Base-by-base conservation (phyloP, 2,329 filamentous ascomycete genomes). In the Epichloe baconii region DNA sequence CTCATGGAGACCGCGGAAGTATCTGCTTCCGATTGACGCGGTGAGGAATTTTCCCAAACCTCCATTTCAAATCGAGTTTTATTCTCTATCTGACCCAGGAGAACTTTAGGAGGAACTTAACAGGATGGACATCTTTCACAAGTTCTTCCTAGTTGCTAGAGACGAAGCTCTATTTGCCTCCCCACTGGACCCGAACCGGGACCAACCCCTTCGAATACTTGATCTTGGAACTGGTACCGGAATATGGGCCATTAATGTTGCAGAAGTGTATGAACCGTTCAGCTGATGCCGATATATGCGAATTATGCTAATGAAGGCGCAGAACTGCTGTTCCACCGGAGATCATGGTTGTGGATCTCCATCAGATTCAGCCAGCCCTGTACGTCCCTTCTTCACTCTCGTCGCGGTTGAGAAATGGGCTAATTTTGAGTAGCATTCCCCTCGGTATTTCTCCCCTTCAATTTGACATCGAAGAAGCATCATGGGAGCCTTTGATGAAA, bases 241-340 rank as follows among this genome's bases (percentile, higher is more conserved):
- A 40, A 91, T 95, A 54, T 97, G 91, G 91, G 80, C 85, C 41
- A 86, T 94, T 59, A 85, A 91, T 58, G 85, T 95, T 69, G 85
- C 86, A 55, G 82, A 68, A 56, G 55, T 86, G 78, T 88, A 35
- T 5, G 37, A n/a, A 3, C 3, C 15, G 34, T 10, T 52, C 10
- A 15, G 8, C 11, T 21, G 37, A 12, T n/a, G 23, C 21, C 15
- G 5, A 21, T 7, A 31, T 6, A n/a, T n/a, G 21, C 34, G 17
- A 12, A 44, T 5, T 5, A 37, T 19, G 40, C 51, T 52, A 36
- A 52, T 15, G 5, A 15, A 19, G 17, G 15, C 34, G 3, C 31
- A 52, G 47, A 36, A n/a, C 21, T 14, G 17, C 4, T n/a, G 8
- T 11, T 17, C 31, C 43, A 31, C 21, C 43, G 15, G 57, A 64